Evolutionary conservation across 208 protist species (phyloP).

Genomic region (Trypanosoma theileri): DNA sequence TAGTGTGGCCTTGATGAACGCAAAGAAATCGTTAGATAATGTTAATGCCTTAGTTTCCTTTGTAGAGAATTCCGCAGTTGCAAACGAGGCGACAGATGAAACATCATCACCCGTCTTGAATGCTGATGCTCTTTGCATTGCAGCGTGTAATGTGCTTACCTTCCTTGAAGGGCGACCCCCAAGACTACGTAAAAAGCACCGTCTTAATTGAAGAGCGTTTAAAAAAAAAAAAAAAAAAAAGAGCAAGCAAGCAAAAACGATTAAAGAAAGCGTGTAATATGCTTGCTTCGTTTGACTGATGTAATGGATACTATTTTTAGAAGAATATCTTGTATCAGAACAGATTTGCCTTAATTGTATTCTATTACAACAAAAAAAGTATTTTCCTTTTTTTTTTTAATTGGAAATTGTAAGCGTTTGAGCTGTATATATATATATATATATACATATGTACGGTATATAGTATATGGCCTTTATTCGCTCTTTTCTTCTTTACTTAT

Average conservation of each 20-base stretch:
- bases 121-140: conserved; percentile 47
- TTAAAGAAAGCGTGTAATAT: not conserved
- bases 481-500: not conserved
- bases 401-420: not conserved
- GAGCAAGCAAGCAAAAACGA: not conserved
- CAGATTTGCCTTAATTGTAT: no score
- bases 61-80: conserved; percentile 8
- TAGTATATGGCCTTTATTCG: not conserved
- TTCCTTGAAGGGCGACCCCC: conserved; percentile 59
- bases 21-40: conserved; percentile 25
- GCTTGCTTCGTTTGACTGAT: no score
- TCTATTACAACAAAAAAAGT: no score
- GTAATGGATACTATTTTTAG: not conserved
- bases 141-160: conserved; percentile 38
- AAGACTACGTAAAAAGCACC: conserved; percentile 55
- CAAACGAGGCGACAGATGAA: not conserved
- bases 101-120: not conserved
- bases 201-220: conserved; percentile 52
- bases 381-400: not conserved
- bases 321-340: no score
- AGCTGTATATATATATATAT: no score
- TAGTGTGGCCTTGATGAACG: not conserved
- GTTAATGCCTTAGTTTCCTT: conserved; percentile 26
- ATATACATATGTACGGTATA: not conserved
- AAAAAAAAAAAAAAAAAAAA: not conserved